phyloP scores from a whole-genome alignment of 2,329 filamentous ascomycete genomes.

The Aspergillus hortae region DNA sequence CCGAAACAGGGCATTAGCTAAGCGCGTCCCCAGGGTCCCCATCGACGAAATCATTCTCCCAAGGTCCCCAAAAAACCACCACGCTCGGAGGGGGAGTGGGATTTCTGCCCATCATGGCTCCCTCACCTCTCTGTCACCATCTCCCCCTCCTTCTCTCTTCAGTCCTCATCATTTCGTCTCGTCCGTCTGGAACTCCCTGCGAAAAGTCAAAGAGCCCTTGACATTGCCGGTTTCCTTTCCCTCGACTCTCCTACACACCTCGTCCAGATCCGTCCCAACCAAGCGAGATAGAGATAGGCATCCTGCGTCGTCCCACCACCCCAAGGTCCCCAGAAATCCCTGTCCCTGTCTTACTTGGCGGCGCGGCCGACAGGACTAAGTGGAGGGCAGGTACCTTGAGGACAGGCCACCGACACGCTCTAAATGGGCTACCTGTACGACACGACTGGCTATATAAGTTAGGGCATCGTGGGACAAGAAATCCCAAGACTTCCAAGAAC shows the following conservation, averaged over 20 bases:
- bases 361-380: constrained; percentile 6
- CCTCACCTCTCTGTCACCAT: background rate
- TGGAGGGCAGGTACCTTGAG: constrained; percentile 13
- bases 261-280: background rate
- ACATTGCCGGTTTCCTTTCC: background rate
- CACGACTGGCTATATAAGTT: constrained; percentile 7
- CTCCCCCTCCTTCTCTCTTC: background rate
- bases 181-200: background rate
- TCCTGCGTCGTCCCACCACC: background rate
- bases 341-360: constrained; percentile 3
- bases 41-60: constrained; percentile 5
- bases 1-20: no score
- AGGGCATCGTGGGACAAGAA: constrained; percentile 8
- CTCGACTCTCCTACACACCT: background rate
- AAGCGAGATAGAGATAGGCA: background rate
- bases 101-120: background rate
- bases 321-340: constrained; percentile 17
- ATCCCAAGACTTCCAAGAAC: constrained; percentile 1
- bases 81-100: no score
- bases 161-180: no score
- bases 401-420: constrained; percentile 4
- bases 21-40: background rate
- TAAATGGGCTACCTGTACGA: constrained; percentile 2
- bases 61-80: constrained; percentile 9
- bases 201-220: background rate